Conservation (phyloP, 2,329 filamentous ascomycete genomes). For the Aspergillus novoparasiticus region DNA sequence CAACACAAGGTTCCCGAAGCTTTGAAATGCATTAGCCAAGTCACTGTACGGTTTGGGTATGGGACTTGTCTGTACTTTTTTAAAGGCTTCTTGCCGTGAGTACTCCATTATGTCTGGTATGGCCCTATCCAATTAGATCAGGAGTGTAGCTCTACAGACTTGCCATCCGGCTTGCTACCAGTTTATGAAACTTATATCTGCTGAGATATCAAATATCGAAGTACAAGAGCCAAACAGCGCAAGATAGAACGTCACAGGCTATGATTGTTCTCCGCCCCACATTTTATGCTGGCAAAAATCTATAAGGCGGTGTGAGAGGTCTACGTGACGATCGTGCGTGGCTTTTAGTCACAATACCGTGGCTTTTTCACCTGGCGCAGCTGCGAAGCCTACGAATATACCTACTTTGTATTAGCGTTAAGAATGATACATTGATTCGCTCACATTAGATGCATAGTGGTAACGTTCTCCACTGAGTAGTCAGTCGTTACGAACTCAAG, state of each 20-base stretch:
- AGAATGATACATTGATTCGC: no score
- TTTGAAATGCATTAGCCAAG: slow-evolving; percentile 33
- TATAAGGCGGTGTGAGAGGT: background rate
- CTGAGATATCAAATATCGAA: background rate
- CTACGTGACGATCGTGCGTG: no score
- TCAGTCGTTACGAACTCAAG: no score
- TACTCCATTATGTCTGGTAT: slow-evolving; percentile 34
- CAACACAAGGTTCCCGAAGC: slow-evolving; percentile 62
- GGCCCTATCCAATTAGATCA: background rate
- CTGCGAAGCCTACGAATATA: no score
- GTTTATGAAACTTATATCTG: background rate
- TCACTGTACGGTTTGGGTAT: background rate
- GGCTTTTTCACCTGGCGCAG: no score
- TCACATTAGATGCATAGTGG: no score
- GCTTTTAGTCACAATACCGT: no score
- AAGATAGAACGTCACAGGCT: background rate
- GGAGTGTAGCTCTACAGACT: background rate
- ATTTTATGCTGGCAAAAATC: background rate
- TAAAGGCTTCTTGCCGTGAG: slow-evolving; percentile 44
- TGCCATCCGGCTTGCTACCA: background rate
- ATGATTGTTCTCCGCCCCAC: background rate
- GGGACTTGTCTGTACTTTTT: slow-evolving; percentile 33
- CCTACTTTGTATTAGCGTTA: no score
- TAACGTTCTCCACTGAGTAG: no score
- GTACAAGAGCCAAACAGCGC: background rate